phyloP scores from a whole-genome alignment of 495 filamentous ascomycete species.

The Penicillium herquei region DNA sequence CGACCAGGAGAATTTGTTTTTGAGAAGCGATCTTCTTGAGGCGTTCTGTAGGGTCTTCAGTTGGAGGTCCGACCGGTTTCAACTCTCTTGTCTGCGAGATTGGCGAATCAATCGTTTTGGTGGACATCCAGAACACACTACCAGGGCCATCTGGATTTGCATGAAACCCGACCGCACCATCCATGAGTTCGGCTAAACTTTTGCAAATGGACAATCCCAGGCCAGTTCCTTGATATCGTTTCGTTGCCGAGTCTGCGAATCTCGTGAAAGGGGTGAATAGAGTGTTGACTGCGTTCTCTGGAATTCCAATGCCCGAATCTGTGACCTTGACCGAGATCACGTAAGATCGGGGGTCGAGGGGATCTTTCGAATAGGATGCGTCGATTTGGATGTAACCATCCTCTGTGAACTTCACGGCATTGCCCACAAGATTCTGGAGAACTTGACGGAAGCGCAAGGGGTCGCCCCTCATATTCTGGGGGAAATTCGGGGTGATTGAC shows the following conservation, averaged over 20 bases:
- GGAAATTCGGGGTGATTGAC: slow-evolving; percentile 48
- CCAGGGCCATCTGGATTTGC: slow-evolving; percentile 52
- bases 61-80: background rate
- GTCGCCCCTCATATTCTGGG: slow-evolving; percentile 56
- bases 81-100: background rate
- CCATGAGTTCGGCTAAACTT: slow-evolving; percentile 78
- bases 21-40: slow-evolving; percentile 33
- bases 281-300: slow-evolving; percentile 65
- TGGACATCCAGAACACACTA: slow-evolving; percentile 61
- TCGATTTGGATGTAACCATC: slow-evolving; percentile 61
- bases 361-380: slow-evolving; percentile 50
- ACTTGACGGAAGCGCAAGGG: slow-evolving; percentile 78
- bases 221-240: slow-evolving; percentile 78
- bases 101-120: slow-evolving; percentile 37
- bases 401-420: slow-evolving; percentile 86
- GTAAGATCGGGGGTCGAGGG: slow-evolving; percentile 40
- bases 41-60: slow-evolving; percentile 13
- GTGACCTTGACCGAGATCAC: slow-evolving; percentile 56
- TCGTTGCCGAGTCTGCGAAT: slow-evolving; percentile 74
- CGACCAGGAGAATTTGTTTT: slow-evolving; percentile 55
- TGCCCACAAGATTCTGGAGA: slow-evolving; percentile 81
- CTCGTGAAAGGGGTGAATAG: slow-evolving; percentile 87
- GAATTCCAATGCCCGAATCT: slow-evolving; percentile 84
- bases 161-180: slow-evolving; percentile 63
- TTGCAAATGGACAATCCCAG: slow-evolving; percentile 81